Evolutionary conservation across 768 basidiomycete species (phyloP).

Genomic region (Cystofilobasidium ferigula): DNA sequence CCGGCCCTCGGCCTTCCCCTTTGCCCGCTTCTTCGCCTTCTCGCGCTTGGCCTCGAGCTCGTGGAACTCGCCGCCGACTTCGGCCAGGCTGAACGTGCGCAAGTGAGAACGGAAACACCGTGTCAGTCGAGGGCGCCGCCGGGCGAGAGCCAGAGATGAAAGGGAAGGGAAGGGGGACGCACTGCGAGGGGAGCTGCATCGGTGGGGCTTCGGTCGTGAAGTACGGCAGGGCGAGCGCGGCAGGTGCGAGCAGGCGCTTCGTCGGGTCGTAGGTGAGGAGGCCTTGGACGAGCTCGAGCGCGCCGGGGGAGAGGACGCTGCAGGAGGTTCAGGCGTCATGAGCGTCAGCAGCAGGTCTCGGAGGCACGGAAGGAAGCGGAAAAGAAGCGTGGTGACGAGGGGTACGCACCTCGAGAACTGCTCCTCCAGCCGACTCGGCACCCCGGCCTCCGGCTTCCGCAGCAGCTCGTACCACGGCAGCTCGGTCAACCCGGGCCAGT

Average conservation of each 20-base stretch:
- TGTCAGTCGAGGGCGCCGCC: neutral
- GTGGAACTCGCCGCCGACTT: slow-evolving; percentile 91
- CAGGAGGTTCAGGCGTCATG: neutral
- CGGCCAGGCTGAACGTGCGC: slow-evolving; percentile 49
- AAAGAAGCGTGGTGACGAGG: neutral
- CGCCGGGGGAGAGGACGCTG: slow-evolving; percentile 79
- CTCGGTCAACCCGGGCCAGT: slow-evolving; percentile 70
- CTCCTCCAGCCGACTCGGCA: slow-evolving; percentile 67
- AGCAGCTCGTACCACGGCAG: slow-evolving; percentile 99
- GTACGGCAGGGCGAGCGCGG: slow-evolving; percentile 73
- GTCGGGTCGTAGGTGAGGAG: slow-evolving; percentile 71
- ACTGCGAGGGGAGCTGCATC: slow-evolving; percentile 68
- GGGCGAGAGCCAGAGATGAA: neutral
- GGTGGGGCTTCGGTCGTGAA: slow-evolving; percentile 69
- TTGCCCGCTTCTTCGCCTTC: slow-evolving; percentile 38
- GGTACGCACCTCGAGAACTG: slow-evolving; percentile 64
- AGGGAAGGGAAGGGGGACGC: slow-evolving; percentile 36
- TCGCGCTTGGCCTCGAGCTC: slow-evolving; percentile 92
- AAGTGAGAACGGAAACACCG: neutral
- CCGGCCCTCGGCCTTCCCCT: slow-evolving; percentile 9
- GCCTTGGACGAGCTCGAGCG: slow-evolving; percentile 72
- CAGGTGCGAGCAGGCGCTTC: slow-evolving; percentile 60
- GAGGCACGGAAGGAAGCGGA: neutral
- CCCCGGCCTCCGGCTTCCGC: slow-evolving; percentile 50
- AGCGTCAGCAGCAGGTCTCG: too few species aligned